These are phyloP conservation scores for Xylaria sp. DNA, from an alignment of 2,329 filamentous ascomycete species.

Conservation along the genomic window DNA sequence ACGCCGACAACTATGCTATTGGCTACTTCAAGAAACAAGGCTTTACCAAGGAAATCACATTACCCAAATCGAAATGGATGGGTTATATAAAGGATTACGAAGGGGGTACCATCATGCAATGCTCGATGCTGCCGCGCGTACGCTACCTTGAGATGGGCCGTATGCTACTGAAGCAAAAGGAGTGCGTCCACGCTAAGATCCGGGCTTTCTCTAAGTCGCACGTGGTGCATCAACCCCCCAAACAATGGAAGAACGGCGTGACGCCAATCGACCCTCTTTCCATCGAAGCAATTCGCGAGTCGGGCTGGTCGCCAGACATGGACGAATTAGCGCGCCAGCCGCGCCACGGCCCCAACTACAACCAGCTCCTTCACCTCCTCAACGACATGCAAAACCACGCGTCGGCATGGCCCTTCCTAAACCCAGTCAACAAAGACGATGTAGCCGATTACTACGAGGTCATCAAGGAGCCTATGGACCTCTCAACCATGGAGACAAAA, in stretches of 20 bases:
- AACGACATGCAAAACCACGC: slow-evolving; percentile 96
- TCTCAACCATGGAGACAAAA: slow-evolving; percentile 94
- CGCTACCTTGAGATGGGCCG: slow-evolving; percentile 92
- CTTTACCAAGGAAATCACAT: slow-evolving; percentile 97
- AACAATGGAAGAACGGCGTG: slow-evolving; percentile 82
- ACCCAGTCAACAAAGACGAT: slow-evolving; percentile 93
- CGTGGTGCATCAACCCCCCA: slow-evolving; percentile 84
- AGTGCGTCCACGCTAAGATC: slow-evolving; percentile 94
- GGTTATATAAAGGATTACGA: slow-evolving; percentile 99
- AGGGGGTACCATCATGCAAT: slow-evolving; percentile 99
- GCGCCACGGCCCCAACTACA: slow-evolving; percentile 95
- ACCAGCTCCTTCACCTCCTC: slow-evolving; percentile 89
- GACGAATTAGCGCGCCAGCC: slow-evolving; percentile 95
- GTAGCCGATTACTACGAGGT: slow-evolving; percentile 99
- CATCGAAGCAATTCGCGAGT: slow-evolving; percentile 88
- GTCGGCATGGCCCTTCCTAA: slow-evolving; percentile 92
- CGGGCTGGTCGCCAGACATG: slow-evolving; percentile 97
- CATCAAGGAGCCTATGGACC: slow-evolving; percentile 97
- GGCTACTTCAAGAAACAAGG: slow-evolving; percentile 99
- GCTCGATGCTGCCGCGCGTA: slow-evolving; percentile 93
- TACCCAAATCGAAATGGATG: slow-evolving; percentile 94
- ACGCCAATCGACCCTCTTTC: slow-evolving; percentile 83
- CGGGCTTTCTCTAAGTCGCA: slow-evolving; percentile 90
- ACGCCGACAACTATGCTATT: slow-evolving; percentile 98
- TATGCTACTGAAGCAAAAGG: slow-evolving; percentile 97